Percentiles rank a stretch among this genome's conserved stretches.
Conservation (phyloP, 345 rosid species). For the Cardamine occulta region DNA sequence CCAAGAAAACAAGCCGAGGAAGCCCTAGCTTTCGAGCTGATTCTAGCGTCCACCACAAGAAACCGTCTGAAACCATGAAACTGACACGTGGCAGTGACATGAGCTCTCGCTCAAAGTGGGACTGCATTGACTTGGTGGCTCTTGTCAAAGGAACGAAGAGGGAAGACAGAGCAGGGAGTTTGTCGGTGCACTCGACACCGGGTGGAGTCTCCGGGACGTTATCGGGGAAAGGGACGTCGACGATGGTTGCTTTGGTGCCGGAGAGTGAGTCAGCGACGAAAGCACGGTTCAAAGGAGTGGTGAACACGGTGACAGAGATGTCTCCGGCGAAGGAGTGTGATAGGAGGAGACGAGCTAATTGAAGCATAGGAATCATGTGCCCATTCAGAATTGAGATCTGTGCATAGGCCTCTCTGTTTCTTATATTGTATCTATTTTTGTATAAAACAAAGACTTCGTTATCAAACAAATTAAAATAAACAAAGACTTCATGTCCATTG, state of each 20-base stretch:
- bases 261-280: slow-evolving; percentile 13
- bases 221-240: not conserved
- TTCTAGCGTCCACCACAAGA: slow-evolving; percentile 28
- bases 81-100: slow-evolving; percentile 1
- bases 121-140: slow-evolving; percentile 26
- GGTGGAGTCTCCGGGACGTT: slow-evolving; percentile 8
- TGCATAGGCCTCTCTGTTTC: not conserved
- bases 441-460: slow-evolving; percentile 4
- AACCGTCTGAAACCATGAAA: slow-evolving; percentile 17
- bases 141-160: slow-evolving; percentile 8
- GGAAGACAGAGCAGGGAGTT: not conserved
- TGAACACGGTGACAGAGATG: slow-evolving; percentile 13
- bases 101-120: slow-evolving; percentile 3
- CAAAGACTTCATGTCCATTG: not conserved
- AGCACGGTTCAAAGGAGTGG: slow-evolving; percentile 20
- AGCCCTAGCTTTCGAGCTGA: slow-evolving; percentile 17
- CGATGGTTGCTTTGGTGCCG: slow-evolving; percentile 13
- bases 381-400: slow-evolving; percentile 6
- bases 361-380: slow-evolving; percentile 17
- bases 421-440: not conserved
- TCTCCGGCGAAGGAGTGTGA: slow-evolving; percentile 2
- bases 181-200: not conserved
- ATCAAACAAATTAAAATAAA: not conserved
- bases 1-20: slow-evolving; percentile 20
- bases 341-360: slow-evolving; percentile 20